These are phyloP conservation scores for Tetrahymena malaccensis DNA, from an alignment of 73 alveolate genomes.

Conservation along the genomic window DNA sequence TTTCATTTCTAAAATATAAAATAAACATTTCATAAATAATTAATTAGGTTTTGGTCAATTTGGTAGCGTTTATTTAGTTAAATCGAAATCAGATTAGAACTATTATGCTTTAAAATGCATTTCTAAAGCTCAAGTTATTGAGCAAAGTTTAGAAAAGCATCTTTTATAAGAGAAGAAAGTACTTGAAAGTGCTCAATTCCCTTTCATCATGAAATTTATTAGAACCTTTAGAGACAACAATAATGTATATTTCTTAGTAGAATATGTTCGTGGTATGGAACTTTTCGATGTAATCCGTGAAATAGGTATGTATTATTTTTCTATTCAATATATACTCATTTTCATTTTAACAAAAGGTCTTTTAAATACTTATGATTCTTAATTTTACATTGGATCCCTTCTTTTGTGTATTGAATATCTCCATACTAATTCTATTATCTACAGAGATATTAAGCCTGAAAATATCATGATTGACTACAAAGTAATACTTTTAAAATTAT, in stretches of 20 bases:
- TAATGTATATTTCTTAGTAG: constrained; percentile 25
- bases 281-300: constrained; percentile 35
- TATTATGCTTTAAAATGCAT: constrained; percentile 23
- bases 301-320: neutral
- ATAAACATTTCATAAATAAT: neutral
- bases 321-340: neutral
- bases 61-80: constrained; percentile 28
- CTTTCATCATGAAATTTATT: neutral
- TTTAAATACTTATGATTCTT: constrained; percentile 52
- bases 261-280: constrained; percentile 30
- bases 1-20: neutral
- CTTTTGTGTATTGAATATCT: constrained; percentile 54
- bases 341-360: neutral
- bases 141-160: constrained; percentile 4
- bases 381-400: constrained; percentile 49
- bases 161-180: constrained; percentile 24
- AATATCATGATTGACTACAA: constrained; percentile 54
- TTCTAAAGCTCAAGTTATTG: constrained; percentile 9
- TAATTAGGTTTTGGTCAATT: constrained; percentile 16
- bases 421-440: constrained; percentile 51
- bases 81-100: neutral
- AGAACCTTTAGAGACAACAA: constrained; percentile 35
- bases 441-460: constrained; percentile 67
- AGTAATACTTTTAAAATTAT: neutral
- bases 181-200: constrained; percentile 13